A percentile compares a stretch with the other conserved stretches of the same genome.
Conservation (phyloP, 305 asterid species). For the Fraxinus dipetala region DNA sequence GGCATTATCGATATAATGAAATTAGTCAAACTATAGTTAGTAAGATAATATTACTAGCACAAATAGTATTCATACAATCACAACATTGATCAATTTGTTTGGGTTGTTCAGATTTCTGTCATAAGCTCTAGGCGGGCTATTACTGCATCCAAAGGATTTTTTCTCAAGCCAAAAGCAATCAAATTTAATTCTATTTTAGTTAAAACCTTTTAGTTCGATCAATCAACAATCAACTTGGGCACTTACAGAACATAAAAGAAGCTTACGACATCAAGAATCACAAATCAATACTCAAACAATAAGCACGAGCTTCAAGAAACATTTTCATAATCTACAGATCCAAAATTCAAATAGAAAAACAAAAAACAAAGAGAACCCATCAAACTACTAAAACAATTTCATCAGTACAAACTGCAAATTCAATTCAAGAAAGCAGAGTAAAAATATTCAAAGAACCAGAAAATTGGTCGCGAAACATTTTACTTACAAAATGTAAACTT, state of each 20-base stretch:
- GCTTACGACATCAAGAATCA: constrained; percentile 12
- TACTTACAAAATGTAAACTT: constrained; percentile 57
- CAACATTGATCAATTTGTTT: background rate
- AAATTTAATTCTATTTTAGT: background rate
- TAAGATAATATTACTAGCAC: background rate
- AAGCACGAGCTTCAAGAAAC: background rate
- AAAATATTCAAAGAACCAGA: background rate
- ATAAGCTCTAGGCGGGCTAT: background rate
- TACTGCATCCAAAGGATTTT: constrained; percentile 1
- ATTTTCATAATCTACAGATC: background rate
- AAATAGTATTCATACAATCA: background rate
- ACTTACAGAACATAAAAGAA: background rate
- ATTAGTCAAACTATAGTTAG: background rate
- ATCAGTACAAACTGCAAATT: background rate
- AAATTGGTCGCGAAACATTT: background rate
- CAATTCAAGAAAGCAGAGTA: constrained; percentile 13
- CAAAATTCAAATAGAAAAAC: background rate
- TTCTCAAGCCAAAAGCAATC: background rate
- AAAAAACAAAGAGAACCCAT: background rate
- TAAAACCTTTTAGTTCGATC: background rate
- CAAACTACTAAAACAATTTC: background rate
- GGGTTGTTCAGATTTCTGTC: background rate
- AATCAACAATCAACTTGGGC: background rate
- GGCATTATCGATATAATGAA: background rate
- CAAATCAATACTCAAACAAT: background rate